Conservation (phyloP, 169 alveolate genomes). For the Plasmodium gonderi region DNA sequence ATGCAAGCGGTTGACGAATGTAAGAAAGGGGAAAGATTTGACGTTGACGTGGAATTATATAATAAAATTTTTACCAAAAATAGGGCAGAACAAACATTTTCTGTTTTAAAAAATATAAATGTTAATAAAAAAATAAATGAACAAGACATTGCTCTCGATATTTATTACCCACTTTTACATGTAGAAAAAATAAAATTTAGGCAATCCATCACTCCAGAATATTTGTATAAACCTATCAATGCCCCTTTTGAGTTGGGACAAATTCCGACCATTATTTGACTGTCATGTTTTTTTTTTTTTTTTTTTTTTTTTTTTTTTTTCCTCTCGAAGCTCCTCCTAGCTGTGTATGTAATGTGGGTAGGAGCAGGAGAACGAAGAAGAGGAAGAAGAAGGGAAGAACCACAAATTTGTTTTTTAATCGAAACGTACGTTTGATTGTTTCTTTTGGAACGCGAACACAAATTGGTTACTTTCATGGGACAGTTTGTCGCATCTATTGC, state of each 20-base stretch:
- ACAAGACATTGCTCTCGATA: conserved; percentile 8
- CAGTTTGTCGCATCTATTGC: no score
- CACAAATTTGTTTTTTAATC: no score
- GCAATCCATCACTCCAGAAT: background rate
- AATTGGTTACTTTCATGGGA: no score
- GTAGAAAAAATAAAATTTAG: conserved; percentile 70
- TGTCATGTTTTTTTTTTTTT: no score
- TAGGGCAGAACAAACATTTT: background rate
- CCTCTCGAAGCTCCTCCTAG: no score
- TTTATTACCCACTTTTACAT: conserved; percentile 51
- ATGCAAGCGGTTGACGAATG: conserved; percentile 69
- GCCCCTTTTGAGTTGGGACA: conserved; percentile 42
- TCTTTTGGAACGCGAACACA: no score
- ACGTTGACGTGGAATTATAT: conserved; percentile 27
- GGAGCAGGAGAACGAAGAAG: no score
- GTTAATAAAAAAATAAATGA: conserved; percentile 25
- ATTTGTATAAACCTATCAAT: background rate
- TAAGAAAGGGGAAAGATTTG: conserved; percentile 60
- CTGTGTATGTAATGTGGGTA: no score
- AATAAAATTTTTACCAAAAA: conserved; percentile 45
- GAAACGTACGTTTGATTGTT: no score
- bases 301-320: background rate
- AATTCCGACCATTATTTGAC: conserved; percentile 52
- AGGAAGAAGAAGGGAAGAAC: no score
- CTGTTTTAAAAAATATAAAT: conserved; percentile 63